Evolutionary conservation across 148 eudicot genomes (phyloP).

Genomic region (Rhododendron kiyosumense): DNA sequence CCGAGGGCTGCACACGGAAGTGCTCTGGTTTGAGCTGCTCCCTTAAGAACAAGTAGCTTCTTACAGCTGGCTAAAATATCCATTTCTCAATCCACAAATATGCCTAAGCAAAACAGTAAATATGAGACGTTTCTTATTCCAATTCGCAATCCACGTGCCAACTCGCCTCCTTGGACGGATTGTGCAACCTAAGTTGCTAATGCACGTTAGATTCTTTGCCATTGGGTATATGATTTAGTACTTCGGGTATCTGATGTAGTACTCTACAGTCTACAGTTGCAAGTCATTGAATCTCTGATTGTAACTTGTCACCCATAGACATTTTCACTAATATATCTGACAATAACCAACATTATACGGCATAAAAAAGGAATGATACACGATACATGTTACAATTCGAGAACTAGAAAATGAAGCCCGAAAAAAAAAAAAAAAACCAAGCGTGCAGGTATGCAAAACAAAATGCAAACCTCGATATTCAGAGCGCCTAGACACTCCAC

Average conservation of each 20-base stretch:
- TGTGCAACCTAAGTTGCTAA: neutral
- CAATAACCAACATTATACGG: neutral
- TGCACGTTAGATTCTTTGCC: neutral
- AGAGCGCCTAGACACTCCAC: slow-evolving; percentile 72
- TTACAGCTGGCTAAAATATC: neutral
- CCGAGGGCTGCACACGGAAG: neutral
- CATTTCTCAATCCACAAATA: neutral
- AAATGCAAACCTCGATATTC: slow-evolving; percentile 70
- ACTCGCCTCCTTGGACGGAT: neutral
- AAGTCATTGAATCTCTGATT: neutral
- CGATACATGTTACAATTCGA: neutral
- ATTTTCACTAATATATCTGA: neutral
- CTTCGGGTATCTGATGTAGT: neutral
- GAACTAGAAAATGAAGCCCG: neutral
- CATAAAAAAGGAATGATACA: neutral
- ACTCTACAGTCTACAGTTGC: neutral
- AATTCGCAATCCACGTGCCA: neutral
- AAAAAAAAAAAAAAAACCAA: too few species aligned
- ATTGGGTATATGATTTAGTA: neutral
- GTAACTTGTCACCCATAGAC: neutral
- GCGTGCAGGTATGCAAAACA: neutral
- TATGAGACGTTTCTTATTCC: neutral
- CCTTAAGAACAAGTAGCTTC: neutral
- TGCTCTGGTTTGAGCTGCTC: neutral
- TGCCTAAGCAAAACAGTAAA: neutral